These are phyloP conservation scores for Rasamsonia emersonii DNA, from an alignment of 2,329 filamentous ascomycete genomes.

Conservation along the genomic window DNA sequence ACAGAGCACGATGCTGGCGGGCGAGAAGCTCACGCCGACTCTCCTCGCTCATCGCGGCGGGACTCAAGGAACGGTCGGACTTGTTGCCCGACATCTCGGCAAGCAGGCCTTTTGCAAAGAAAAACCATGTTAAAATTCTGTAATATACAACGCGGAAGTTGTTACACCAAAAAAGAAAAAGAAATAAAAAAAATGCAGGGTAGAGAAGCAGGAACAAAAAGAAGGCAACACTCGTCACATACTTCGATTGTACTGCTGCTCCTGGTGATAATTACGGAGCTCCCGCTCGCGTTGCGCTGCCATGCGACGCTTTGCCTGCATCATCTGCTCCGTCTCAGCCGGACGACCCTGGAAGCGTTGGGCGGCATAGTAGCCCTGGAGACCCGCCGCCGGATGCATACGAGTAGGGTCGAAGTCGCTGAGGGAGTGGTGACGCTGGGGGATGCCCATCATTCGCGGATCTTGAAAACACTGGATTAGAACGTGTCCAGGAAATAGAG, in stretches of 20 bases:
- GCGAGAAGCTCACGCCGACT: conserved; percentile 93
- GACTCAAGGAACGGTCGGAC: conserved; percentile 77
- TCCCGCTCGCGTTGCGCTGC: conserved; percentile 98
- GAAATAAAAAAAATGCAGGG: conserved; percentile 28
- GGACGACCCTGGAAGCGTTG: conserved; percentile 84
- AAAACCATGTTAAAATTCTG: conserved; percentile 34
- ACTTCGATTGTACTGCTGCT: conserved; percentile 99
- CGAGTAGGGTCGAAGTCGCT: conserved; percentile 74
- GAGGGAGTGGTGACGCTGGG: conserved; percentile 72
- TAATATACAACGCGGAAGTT: conserved; percentile 33
- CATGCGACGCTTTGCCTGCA: conserved; percentile 98
- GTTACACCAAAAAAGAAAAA: conserved; percentile 33
- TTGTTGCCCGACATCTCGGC: conserved; percentile 66
- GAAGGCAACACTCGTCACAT: conserved; percentile 35
- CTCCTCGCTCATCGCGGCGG: conserved; percentile 83
- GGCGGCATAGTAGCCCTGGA: conserved; percentile 88
- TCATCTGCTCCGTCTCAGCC: conserved; percentile 94
- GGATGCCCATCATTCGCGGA: conserved; percentile 57
- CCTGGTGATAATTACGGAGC: conserved; percentile 98
- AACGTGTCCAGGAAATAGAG: conserved; percentile 15
- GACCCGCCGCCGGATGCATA: conserved; percentile 64
- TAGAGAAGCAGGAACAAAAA: conserved; percentile 22
- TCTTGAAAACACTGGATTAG: conserved; percentile 43
- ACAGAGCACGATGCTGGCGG: conserved; percentile 88
- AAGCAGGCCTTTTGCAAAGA: conserved; percentile 48